Conservation (phyloP, 2,329 filamentous ascomycete species). For the Fusarium sp. region DNA sequence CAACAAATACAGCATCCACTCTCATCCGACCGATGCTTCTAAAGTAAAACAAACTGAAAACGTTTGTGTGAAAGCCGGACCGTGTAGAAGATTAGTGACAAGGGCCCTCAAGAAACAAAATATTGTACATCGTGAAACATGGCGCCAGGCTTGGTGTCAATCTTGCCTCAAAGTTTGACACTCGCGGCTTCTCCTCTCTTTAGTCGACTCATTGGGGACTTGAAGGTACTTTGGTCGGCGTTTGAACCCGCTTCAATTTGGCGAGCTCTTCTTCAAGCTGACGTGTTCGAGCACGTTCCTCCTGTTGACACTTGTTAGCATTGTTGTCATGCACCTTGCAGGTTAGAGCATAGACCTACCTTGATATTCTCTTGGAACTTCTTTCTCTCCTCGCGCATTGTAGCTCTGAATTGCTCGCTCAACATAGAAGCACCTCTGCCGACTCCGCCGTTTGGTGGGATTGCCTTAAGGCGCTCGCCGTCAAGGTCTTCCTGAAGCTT, state of each 20-base stretch:
- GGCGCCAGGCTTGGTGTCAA: background rate
- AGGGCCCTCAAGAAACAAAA: constrained; percentile 11
- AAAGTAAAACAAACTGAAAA: background rate
- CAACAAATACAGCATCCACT: background rate
- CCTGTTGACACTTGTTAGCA: constrained; percentile 54
- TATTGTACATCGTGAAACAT: constrained; percentile 29
- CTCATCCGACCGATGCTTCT: background rate
- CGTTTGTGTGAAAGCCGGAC: background rate
- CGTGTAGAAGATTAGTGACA: constrained; percentile 11
- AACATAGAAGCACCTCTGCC: constrained; percentile 62
- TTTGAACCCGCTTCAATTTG: constrained; percentile 57
- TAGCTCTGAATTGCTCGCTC: constrained; percentile 67
- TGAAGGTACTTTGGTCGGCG: constrained; percentile 57
- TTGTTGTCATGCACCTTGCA: background rate
- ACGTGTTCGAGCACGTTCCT: constrained; percentile 61
- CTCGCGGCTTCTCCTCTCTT: background rate
- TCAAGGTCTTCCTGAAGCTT: constrained; percentile 65
- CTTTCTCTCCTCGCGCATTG: constrained; percentile 68
- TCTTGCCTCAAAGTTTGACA: background rate
- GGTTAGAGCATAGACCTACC: constrained; percentile 51
- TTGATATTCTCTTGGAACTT: constrained; percentile 67
- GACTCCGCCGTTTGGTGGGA: constrained; percentile 49
- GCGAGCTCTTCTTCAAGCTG: constrained; percentile 64
- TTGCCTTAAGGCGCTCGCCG: constrained; percentile 60
- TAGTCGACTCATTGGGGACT: constrained; percentile 51